phyloP scores from a whole-genome alignment of 306 rosid species.

The Begonia peltatifolia region DNA sequence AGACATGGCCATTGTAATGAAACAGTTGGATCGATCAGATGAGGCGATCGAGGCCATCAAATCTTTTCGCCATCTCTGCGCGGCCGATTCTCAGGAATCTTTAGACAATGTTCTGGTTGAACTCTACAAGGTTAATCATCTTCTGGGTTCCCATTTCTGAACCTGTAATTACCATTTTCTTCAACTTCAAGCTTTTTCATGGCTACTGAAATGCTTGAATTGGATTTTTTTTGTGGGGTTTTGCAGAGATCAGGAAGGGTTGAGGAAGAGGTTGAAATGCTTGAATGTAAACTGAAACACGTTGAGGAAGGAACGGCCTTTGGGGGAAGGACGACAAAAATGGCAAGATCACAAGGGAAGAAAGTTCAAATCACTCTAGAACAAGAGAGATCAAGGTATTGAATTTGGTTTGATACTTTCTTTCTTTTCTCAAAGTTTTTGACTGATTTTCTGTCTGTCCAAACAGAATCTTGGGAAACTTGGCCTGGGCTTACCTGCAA shows the following conservation, averaged over 20 bases:
- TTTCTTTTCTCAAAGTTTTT: background rate
- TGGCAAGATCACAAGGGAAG: conserved; percentile 82
- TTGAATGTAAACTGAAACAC: conserved; percentile 59
- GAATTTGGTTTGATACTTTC: conserved; percentile 6
- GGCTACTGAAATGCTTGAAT: too few species aligned
- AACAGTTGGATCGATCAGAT: conserved; percentile 69
- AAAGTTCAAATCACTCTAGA: conserved; percentile 73
- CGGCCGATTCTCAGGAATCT: conserved; percentile 75
- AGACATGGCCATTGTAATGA: conserved; percentile 94
- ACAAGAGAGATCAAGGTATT: conserved; percentile 76
- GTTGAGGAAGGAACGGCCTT: conserved; percentile 57
- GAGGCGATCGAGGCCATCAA: conserved; percentile 88
- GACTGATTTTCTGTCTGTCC: conserved; percentile 1
- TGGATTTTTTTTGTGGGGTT: background rate
- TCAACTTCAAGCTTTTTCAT: too few species aligned
- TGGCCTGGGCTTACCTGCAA: conserved; percentile 96
- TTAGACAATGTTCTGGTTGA: conserved; percentile 77
- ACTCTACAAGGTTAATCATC: conserved; percentile 51
- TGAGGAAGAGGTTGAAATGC: conserved; percentile 83
- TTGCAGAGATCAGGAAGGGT: conserved; percentile 77
- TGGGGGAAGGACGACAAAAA: conserved; percentile 62
- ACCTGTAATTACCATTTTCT: too few species aligned
- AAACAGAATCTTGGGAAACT: conserved; percentile 70
- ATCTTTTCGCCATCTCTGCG: conserved; percentile 84
- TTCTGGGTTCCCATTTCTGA: too few species aligned